These are phyloP conservation scores for Avena insularis DNA, from an alignment of 176 grass and related monocot species.

Conservation along the genomic window DNA sequence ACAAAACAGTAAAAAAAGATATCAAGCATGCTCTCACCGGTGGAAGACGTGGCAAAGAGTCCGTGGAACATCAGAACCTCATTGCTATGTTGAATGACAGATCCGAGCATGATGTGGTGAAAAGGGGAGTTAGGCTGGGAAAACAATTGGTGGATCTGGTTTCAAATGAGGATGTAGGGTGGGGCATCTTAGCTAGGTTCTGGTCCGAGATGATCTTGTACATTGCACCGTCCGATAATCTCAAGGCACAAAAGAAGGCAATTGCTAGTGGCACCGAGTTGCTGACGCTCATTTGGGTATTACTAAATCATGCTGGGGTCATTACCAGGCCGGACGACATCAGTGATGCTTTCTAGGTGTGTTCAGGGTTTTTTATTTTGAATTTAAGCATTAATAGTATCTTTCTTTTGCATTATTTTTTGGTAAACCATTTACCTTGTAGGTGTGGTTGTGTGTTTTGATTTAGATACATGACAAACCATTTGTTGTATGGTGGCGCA, in stretches of 20 bases:
- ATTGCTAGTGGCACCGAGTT: not conserved
- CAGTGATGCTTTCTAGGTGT: not conserved
- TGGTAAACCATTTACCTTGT: too few relatives aligned
- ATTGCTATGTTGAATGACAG: not conserved
- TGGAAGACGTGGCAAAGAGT: too few relatives aligned
- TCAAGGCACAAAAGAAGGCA: not conserved
- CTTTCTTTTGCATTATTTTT: too few relatives aligned
- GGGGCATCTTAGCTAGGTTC: not conserved
- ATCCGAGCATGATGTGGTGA: not conserved
- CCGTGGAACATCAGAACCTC: not conserved
- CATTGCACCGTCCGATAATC: not conserved
- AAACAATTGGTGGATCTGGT: not conserved
- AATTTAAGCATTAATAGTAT: too few relatives aligned
- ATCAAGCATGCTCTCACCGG: not conserved
- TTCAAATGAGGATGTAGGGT: not conserved
- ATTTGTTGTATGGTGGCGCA: too few relatives aligned
- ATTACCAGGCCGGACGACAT: not conserved
- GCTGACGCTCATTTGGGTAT: conserved; percentile 12
- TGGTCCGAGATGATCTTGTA: conserved; percentile 28
- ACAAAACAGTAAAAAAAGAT: not conserved
- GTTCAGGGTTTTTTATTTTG: too few relatives aligned
- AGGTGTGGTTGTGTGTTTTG: too few relatives aligned
- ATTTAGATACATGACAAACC: too few relatives aligned
- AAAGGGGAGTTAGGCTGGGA: not conserved
- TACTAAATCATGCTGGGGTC: not conserved